Percentiles rank a stretch among this genome's conserved stretches.
Conservation (phyloP, 768 basidiomycete species). For the Rhizopogon roseolus region DNA sequence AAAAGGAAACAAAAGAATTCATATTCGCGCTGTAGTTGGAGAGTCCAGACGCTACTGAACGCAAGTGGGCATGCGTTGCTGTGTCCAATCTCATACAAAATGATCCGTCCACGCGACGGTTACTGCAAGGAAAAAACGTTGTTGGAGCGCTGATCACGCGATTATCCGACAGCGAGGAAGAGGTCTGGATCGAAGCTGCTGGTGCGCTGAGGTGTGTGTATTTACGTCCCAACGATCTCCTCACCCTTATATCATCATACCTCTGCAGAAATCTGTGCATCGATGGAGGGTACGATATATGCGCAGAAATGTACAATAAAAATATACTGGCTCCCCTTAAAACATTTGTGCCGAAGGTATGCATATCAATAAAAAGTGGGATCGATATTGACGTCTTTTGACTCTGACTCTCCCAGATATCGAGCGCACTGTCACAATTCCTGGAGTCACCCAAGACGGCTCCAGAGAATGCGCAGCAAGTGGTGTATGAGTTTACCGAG, state of each 20-base stretch:
- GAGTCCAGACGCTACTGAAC: constrained; percentile 69
- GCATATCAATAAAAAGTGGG: too few relatives aligned
- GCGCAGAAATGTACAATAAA: constrained; percentile 97
- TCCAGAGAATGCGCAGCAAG: constrained; percentile 64
- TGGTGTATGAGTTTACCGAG: constrained; percentile 85
- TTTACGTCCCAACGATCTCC: background rate
- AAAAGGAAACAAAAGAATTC: too few relatives aligned
- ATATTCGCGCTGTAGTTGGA: constrained; percentile 50
- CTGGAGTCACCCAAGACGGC: constrained; percentile 56
- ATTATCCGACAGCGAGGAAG: constrained; percentile 86
- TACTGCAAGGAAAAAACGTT: constrained; percentile 88
- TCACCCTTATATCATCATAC: background rate
- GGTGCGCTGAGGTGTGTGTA: constrained; percentile 75
- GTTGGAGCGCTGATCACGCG: constrained; percentile 83
- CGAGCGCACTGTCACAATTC: constrained; percentile 63
- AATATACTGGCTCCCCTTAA: constrained; percentile 77
- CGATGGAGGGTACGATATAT: constrained; percentile 93
- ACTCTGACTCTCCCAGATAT: constrained; percentile 55
- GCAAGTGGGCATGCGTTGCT: constrained; percentile 95
- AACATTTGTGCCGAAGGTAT: constrained; percentile 75
- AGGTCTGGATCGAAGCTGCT: constrained; percentile 85
- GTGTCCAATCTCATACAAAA: constrained; percentile 95
- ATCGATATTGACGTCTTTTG: background rate
- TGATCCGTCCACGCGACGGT: constrained; percentile 84
- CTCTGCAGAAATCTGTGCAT: constrained; percentile 79